Evolutionary conservation across 768 basidiomycete species (phyloP), one percentile per base, ranked within the genome.

Genomic region (Suillus brevipes): DNA sequence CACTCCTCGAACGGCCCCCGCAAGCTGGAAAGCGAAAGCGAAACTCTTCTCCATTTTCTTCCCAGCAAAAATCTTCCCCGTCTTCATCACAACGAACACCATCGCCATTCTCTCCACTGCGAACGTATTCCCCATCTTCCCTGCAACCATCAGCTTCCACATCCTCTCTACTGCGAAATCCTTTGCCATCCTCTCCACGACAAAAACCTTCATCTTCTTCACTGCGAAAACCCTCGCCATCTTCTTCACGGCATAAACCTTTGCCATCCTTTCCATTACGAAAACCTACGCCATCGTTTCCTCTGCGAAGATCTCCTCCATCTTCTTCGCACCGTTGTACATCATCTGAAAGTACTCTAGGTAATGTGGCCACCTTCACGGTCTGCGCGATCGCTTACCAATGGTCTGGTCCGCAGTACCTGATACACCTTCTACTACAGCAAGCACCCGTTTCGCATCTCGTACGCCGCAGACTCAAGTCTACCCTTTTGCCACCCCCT

Each of bases 401-500:
- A 40, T 8, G 23, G 36, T 25, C 25, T 20, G 23, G 25, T 28
- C 18, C 12, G 16, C 18, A 58, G 57, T 40, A 28, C 57, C 57
- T 9, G 38, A 58, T 36, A 58, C 57, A 20, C 37, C 57, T 58
- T 28, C 57, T 4, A 40, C 58, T 59, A 20, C 58, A 40, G 25
- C 58, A 59, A 42, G 58, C 12, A 59, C 58, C 25, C 58, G 58
- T 43, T 59, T 28, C 6, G 40, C 58, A 18, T 59, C 58, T 43
- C 25, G 12, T 31, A 59, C 40, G 12, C 58, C 58, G 18, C 58
- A 2, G 18, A 42, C 40, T 59, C 38, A 28, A 67, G 67, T 9
- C 63, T 70, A 49, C 73, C 73, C 10, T 68, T 75, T 6, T 67
- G 70, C 75, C 63, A n/a, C 76, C 67, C 68, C 68, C 28, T 69